These are phyloP conservation scores for Beauveria bassiana DNA, from an alignment of 2,329 filamentous ascomycete genomes.

Conservation along the genomic window DNA sequence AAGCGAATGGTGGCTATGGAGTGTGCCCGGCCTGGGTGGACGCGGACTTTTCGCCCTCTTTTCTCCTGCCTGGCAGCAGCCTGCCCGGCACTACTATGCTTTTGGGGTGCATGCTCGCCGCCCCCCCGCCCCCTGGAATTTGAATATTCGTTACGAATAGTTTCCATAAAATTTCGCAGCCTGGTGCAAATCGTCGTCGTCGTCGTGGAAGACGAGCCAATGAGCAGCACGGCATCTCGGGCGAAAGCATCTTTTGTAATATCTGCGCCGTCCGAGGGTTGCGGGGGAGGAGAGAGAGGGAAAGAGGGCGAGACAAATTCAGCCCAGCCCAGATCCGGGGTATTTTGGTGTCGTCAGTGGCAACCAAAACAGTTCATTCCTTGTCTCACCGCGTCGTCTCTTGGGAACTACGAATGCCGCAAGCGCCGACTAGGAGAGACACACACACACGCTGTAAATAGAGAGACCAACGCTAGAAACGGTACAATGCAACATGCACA, in stretches of 20 bases:
- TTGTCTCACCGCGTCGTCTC: not conserved
- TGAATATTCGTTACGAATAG: slow-evolving; percentile 5
- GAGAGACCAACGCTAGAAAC: not conserved
- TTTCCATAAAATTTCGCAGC: slow-evolving; percentile 1
- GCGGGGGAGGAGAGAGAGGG: not conserved
- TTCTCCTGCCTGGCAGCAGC: not conserved
- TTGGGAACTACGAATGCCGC: not conserved
- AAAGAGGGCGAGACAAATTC: not conserved
- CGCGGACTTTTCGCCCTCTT: not conserved
- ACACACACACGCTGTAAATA: not conserved
- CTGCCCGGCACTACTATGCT: no score
- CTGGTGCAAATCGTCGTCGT: not conserved
- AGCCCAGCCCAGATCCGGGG: slow-evolving; percentile 5
- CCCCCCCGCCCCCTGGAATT: not conserved
- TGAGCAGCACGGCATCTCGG: not conserved
- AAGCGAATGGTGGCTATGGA: not conserved
- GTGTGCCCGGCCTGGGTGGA: no score
- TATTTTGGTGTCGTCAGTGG: not conserved
- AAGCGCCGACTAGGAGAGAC: not conserved
- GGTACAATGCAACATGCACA: not conserved
- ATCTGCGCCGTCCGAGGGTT: not conserved
- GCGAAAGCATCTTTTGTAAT: not conserved
- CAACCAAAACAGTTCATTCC: not conserved
- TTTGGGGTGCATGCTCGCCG: no score
- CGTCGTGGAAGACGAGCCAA: not conserved